phyloP scores from a whole-genome alignment of 2,329 filamentous ascomycete species.

The Metarhizium brunneum region DNA sequence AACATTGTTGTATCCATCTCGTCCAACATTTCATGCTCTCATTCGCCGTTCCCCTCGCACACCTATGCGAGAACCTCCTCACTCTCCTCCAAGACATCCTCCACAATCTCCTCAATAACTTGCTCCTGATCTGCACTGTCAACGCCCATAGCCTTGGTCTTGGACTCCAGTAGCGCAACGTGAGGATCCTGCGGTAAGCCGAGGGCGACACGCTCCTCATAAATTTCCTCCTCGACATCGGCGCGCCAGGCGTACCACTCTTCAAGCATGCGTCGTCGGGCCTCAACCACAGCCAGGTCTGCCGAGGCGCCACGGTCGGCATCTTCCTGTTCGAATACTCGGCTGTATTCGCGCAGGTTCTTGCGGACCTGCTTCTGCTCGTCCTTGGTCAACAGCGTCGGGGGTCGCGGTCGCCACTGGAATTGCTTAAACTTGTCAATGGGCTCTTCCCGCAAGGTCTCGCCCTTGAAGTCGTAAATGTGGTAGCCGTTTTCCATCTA shows the following conservation, averaged over 20 bases:
- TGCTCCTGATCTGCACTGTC: slow-evolving; percentile 57
- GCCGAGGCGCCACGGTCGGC: slow-evolving; percentile 86
- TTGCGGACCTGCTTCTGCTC: slow-evolving; percentile 97
- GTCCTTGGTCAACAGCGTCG: slow-evolving; percentile 87
- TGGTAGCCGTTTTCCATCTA: slow-evolving; percentile 99
- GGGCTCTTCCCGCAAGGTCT: slow-evolving; percentile 78
- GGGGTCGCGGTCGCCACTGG: slow-evolving; percentile 83
- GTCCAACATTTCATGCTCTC: neutral
- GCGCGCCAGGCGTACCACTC: slow-evolving; percentile 87
- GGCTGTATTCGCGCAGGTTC: slow-evolving; percentile 95
- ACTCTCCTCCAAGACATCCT: slow-evolving; percentile 75
- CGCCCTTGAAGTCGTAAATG: slow-evolving; percentile 92
- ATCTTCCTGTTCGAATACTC: slow-evolving; percentile 91
- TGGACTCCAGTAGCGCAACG: slow-evolving; percentile 50
- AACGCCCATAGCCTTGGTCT: slow-evolving; percentile 40
- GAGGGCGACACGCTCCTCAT: slow-evolving; percentile 58
- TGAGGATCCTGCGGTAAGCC: slow-evolving; percentile 59
- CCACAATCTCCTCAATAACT: slow-evolving; percentile 81
- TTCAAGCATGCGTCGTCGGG: slow-evolving; percentile 67
- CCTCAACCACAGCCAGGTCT: slow-evolving; percentile 88
- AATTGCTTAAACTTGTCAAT: slow-evolving; percentile 98
- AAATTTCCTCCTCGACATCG: slow-evolving; percentile 60
- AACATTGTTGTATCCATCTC: slow-evolving; percentile 5
- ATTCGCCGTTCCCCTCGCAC: neutral
- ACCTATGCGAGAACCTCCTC: slow-evolving; percentile 58